Conservation (phyloP, 1,284 basidiomycete genomes). For the Cutaneotrichosporon sp. region DNA sequence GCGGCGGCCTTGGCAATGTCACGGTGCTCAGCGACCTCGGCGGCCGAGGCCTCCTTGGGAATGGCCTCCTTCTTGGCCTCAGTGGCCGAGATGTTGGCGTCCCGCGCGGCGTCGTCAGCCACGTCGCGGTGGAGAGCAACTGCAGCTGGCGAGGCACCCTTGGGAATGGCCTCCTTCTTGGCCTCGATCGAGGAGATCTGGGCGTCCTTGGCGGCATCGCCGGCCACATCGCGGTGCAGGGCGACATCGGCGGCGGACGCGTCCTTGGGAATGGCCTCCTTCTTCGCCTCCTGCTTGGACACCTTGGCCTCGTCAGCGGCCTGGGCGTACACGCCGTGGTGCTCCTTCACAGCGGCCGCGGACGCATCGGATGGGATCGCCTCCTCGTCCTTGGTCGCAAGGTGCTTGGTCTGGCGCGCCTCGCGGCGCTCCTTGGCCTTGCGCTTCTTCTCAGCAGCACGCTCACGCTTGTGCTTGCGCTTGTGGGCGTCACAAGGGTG, state of each 20-base stretch:
- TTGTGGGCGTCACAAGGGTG: neutral
- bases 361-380: neutral
- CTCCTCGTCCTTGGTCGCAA: neutral
- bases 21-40: neutral
- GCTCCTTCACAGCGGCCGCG: neutral
- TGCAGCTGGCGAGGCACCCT: neutral
- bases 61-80: slow-evolving; percentile 25
- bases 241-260: neutral
- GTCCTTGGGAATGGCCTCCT: slow-evolving; percentile 50
- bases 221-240: neutral
- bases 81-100: neutral
- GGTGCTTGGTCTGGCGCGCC: neutral
- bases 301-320: neutral
- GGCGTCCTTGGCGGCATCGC: neutral
- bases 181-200: neutral
- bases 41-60: slow-evolving; percentile 46
- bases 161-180: slow-evolving; percentile 50
- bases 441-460: slow-evolving; percentile 18
- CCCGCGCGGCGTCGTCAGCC: neutral
- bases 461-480: neutral
- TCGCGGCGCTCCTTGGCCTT: neutral
- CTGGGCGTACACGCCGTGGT: neutral
- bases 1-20: neutral
- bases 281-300: neutral
- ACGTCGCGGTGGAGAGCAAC: neutral